phyloP scores from a whole-genome alignment of 2,329 filamentous ascomycete species.

The Neopestalotiopsis sp. region DNA sequence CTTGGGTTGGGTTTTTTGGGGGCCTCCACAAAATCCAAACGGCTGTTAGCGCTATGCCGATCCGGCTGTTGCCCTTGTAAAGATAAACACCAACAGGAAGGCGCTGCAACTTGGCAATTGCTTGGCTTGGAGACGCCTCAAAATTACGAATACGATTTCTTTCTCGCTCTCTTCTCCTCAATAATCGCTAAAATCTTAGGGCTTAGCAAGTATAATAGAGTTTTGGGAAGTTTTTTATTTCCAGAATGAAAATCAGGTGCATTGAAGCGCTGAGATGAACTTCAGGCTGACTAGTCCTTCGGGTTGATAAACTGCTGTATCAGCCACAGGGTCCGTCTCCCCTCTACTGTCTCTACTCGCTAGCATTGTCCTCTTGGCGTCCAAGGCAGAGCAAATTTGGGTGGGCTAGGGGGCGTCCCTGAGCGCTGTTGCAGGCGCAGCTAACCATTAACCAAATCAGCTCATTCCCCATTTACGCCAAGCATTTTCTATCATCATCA shows the following conservation, averaged over 20 bases:
- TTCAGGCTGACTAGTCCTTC: neutral
- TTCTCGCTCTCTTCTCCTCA: neutral
- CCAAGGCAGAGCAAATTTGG: neutral
- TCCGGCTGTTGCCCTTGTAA: neutral
- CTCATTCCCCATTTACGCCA: neutral
- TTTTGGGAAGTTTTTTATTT: neutral
- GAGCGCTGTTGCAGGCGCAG: neutral
- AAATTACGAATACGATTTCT: neutral
- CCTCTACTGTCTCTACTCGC: neutral
- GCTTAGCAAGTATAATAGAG: neutral
- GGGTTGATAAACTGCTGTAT: neutral
- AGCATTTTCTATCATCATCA: neutral
- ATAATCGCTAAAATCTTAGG: neutral
- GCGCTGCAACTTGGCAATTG: neutral
- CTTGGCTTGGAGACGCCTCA: neutral
- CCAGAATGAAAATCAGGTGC: neutral
- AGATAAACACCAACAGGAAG: neutral
- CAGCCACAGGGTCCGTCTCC: neutral
- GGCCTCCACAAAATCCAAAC: neutral
- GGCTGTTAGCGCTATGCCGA: neutral
- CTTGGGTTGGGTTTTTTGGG: too few relatives aligned
- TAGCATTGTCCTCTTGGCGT: conserved; percentile 1
- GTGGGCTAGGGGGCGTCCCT: neutral
- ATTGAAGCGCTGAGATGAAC: neutral
- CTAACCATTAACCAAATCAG: neutral